Percentiles rank a stretch among this genome's conserved stretches.
These are phyloP conservation scores for Canavalia gladiata DNA, from an alignment of 306 rosid species.

Conservation along the genomic window DNA sequence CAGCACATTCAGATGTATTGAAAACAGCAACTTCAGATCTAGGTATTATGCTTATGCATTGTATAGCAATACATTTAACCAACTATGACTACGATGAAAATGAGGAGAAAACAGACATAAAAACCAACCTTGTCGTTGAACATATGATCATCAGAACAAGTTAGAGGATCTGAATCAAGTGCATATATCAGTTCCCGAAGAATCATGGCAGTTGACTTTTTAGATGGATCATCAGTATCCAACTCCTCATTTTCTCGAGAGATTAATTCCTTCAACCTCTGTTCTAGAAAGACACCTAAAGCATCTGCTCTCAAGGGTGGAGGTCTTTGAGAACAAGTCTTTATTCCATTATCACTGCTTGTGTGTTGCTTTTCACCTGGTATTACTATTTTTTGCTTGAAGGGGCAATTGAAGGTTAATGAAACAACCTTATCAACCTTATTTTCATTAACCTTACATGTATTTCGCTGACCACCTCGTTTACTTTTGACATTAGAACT, in stretches of 20 bases:
- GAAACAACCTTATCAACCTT: constrained; percentile 60
- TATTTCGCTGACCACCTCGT: constrained; percentile 47
- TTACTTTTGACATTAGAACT: constrained; percentile 47
- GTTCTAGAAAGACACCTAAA: constrained; percentile 70
- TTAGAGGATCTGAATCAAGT: constrained; percentile 53
- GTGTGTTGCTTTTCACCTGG: constrained; percentile 44
- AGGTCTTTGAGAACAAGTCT: constrained; percentile 50
- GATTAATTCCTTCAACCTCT: constrained; percentile 70
- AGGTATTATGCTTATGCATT: neutral
- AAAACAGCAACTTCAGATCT: neutral
- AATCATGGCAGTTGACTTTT: constrained; percentile 63
- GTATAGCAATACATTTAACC: neutral
- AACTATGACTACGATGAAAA: constrained; percentile 2
- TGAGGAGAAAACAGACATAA: constrained; percentile 40
- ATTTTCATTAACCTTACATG: constrained; percentile 50
- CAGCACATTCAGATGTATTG: neutral
- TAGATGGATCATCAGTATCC: constrained; percentile 50
- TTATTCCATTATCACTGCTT: constrained; percentile 39
- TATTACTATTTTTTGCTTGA: constrained; percentile 49
- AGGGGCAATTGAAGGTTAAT: constrained; percentile 59
- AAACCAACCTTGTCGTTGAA: constrained; percentile 49
- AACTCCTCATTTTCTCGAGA: constrained; percentile 58
- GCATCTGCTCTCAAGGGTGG: constrained; percentile 59
- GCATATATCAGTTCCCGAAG: constrained; percentile 74
- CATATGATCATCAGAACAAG: constrained; percentile 30